A percentile compares a stretch with the other conserved stretches of the same genome.
phyloP scores from a whole-genome alignment of 78 protist species.

The Tieghemostelium lacteum region DNA sequence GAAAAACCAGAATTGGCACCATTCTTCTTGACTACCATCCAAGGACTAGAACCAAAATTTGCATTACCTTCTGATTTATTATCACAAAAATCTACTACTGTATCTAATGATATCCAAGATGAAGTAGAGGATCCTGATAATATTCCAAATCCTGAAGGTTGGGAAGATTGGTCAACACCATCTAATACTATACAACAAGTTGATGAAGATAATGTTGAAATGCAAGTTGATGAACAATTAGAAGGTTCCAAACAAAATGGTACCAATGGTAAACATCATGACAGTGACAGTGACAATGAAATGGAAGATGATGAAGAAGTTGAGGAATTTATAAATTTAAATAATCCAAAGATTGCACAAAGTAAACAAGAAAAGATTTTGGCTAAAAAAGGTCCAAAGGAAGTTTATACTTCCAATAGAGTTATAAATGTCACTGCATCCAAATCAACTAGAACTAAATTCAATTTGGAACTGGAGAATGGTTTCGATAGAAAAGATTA shows the following conservation, averaged over 20 bases:
- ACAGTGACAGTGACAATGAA: not conserved
- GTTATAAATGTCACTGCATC: constrained; percentile 4
- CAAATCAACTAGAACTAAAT: constrained; percentile 25
- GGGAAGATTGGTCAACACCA: not conserved
- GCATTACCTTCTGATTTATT: not conserved
- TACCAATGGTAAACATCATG: too few species aligned
- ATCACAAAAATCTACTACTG: not conserved
- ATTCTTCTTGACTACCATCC: constrained; percentile 74
- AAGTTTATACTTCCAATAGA: constrained; percentile 20
- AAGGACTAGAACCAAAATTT: constrained; percentile 71
- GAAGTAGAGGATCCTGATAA: constrained; percentile 30
- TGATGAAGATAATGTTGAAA: not conserved
- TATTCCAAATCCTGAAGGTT: not conserved
- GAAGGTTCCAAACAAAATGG: too few species aligned
- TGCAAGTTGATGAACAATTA: not conserved
- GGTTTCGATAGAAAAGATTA: constrained; percentile 5
- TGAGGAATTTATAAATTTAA: too few species aligned
- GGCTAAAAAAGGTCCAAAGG: not conserved
- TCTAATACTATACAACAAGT: too few species aligned
- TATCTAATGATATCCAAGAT: constrained; percentile 2
- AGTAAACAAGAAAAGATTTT: not conserved
- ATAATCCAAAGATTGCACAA: not conserved
- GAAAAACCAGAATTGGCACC: constrained; percentile 77
- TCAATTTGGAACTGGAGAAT: constrained; percentile 9
- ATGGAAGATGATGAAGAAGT: not conserved